Conservation (phyloP, 768 basidiomycete species). For the Mrakia hoshinonis region DNA sequence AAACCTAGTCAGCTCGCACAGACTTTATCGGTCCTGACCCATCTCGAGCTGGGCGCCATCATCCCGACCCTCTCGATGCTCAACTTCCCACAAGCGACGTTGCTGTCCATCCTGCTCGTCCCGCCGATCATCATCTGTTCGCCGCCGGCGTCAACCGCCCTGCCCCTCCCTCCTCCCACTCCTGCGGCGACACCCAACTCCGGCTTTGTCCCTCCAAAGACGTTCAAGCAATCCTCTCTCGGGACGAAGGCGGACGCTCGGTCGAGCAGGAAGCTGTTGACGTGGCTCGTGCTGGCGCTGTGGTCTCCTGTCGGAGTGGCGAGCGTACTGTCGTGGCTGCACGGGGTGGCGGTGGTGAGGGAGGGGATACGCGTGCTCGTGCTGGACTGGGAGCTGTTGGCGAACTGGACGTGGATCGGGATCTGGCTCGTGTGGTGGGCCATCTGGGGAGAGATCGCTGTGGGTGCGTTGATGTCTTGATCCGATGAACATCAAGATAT, state of each 20-base stretch:
- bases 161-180: conserved; percentile 40
- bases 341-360: conserved; percentile 39
- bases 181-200: neutral
- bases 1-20: conserved; percentile 38
- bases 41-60: conserved; percentile 75
- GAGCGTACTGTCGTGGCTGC: conserved; percentile 49
- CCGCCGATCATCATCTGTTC: conserved; percentile 48
- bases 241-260: conserved; percentile 30
- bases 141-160: conserved; percentile 34
- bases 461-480: neutral
- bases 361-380: conserved; percentile 50
- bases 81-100: conserved; percentile 82
- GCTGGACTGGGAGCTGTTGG: conserved; percentile 69
- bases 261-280: conserved; percentile 8
- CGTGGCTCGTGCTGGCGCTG: conserved; percentile 25
- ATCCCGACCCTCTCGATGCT: conserved; percentile 79
- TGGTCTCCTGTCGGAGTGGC: conserved; percentile 30
- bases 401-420: conserved; percentile 54
- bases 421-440: conserved; percentile 20
- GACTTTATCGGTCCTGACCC: conserved; percentile 62
- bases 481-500: neutral
- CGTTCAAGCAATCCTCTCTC: neutral
- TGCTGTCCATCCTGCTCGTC: conserved; percentile 57
- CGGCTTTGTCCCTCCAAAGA: neutral
- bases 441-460: neutral